phyloP scores from a whole-genome alignment of 305 asterid genomes.

The Rubia occidens region DNA sequence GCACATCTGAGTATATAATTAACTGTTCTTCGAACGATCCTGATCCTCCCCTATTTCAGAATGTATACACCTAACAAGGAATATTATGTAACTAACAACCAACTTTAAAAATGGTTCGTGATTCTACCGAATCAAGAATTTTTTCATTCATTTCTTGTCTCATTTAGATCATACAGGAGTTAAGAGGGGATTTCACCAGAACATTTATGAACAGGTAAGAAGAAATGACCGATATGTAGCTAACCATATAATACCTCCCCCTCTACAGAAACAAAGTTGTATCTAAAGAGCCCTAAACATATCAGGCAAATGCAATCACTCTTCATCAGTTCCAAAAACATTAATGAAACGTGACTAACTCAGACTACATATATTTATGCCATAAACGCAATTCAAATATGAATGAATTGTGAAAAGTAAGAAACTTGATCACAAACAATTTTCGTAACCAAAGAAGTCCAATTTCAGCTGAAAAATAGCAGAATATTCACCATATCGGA shows the following conservation, averaged over 20 bases:
- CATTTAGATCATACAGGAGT: neutral
- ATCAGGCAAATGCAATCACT: neutral
- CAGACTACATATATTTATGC: neutral
- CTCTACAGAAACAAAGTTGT: neutral
- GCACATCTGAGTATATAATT: neutral
- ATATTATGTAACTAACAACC: no score
- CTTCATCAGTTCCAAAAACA: neutral
- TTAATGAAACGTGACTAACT: neutral
- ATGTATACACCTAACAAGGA: neutral
- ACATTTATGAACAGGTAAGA: neutral
- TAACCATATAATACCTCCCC: neutral
- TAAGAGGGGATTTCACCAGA: no score
- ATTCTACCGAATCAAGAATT: no score
- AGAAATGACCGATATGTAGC: neutral
- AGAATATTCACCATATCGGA: constrained; percentile 17
- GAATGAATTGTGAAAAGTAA: neutral
- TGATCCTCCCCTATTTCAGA: neutral
- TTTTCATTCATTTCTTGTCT: neutral
- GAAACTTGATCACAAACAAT: neutral
- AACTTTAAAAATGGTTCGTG: neutral
- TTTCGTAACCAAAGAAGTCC: neutral
- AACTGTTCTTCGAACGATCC: neutral
- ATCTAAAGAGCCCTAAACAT: neutral
- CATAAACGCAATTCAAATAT: neutral
- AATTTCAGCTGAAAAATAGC: neutral